Conservation (phyloP, 371 early-diverging fungal genomes). For the Synchytrium microbalum region DNA sequence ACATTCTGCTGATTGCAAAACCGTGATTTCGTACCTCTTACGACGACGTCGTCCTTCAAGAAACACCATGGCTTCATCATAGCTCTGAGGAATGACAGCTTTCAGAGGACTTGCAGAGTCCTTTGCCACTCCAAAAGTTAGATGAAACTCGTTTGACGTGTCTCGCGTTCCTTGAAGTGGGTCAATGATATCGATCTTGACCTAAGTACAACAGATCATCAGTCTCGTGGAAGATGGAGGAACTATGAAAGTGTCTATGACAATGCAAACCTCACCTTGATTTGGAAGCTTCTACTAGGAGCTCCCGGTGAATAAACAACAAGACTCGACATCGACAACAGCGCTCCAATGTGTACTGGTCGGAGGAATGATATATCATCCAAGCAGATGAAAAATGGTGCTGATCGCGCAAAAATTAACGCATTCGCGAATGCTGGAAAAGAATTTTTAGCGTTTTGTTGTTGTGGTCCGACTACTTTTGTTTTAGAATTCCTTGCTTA, state of each 20-base stretch:
- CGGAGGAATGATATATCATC: slow-evolving; percentile 80
- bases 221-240: background rate
- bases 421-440: too few relatives aligned
- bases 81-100: slow-evolving; percentile 27
- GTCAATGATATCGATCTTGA: slow-evolving; percentile 69
- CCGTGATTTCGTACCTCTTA: too few relatives aligned
- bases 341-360: slow-evolving; percentile 85
- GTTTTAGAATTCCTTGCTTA: slow-evolving; percentile 60
- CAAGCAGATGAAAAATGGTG: slow-evolving; percentile 53
- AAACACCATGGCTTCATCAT: too few relatives aligned
- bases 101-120: slow-evolving; percentile 15
- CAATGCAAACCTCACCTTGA: slow-evolving; percentile 35
- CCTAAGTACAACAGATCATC: background rate
- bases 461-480: too few relatives aligned
- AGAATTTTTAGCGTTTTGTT: slow-evolving; percentile 28
- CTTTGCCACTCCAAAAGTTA: slow-evolving; percentile 57
- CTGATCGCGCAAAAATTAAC: too few relatives aligned
- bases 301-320: slow-evolving; percentile 46
- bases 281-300: slow-evolving; percentile 54
- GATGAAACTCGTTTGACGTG: slow-evolving; percentile 77
- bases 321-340: slow-evolving; percentile 64
- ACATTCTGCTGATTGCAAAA: too few relatives aligned
- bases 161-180: slow-evolving; percentile 44
- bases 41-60: too few relatives aligned
- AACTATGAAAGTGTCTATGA: background rate